Evolutionary conservation across 2,329 filamentous ascomycete genomes (phyloP).

Genomic region (Lachnum nothofagi): DNA sequence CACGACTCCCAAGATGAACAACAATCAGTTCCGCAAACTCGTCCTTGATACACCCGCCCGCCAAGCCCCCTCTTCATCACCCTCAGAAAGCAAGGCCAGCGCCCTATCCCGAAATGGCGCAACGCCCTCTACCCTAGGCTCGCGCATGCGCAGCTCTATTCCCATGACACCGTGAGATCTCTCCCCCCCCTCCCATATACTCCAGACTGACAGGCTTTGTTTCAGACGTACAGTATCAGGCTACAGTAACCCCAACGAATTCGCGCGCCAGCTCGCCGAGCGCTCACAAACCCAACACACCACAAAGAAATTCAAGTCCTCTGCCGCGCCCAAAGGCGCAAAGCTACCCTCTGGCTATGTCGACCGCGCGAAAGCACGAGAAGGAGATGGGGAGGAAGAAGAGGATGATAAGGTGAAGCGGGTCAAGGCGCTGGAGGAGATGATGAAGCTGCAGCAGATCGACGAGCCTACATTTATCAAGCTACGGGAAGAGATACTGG

Average conservation of each 20-base stretch:
- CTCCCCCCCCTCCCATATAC: background rate
- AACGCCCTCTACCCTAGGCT: slow-evolving; percentile 60
- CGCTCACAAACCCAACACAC: slow-evolving; percentile 17
- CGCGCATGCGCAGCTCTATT: slow-evolving; percentile 72
- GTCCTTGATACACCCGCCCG: slow-evolving; percentile 51
- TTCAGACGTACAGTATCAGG: slow-evolving; percentile 21
- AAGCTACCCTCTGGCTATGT: slow-evolving; percentile 75
- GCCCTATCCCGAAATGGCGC: slow-evolving; percentile 41
- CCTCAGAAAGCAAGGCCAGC: slow-evolving; percentile 10
- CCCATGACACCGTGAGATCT: slow-evolving; percentile 82
- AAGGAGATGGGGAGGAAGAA: slow-evolving; percentile 48
- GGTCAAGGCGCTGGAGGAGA: slow-evolving; percentile 74
- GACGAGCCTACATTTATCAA: slow-evolving; percentile 73
- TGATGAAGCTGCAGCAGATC: slow-evolving; percentile 78
- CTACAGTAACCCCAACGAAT: slow-evolving; percentile 47
- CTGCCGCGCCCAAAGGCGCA: slow-evolving; percentile 73
- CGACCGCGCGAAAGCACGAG: slow-evolving; percentile 68
- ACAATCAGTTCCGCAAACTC: slow-evolving; percentile 85
- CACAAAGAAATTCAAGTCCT: slow-evolving; percentile 73
- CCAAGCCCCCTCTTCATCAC: slow-evolving; percentile 25
- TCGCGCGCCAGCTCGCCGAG: slow-evolving; percentile 81
- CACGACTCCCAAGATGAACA: slow-evolving; percentile 66
- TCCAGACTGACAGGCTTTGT: slow-evolving; percentile 3
- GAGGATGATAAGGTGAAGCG: slow-evolving; percentile 55
- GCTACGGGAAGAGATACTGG: slow-evolving; percentile 69